Base-by-base conservation (phyloP, 805 yeast genomes). In the Jamesozyma gamospora region DNA sequence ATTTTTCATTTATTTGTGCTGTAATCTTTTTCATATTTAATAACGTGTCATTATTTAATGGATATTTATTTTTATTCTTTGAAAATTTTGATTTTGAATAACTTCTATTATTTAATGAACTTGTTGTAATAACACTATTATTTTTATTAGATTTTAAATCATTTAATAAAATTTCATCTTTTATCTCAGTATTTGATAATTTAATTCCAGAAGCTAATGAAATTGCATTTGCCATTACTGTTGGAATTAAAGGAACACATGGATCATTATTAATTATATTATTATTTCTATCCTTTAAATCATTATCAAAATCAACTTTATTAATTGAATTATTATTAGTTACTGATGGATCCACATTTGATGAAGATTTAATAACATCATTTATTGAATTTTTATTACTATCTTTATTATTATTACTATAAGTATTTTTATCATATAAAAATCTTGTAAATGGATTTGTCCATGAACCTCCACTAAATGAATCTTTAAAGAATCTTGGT, bases 391-490 rank as follows among this genome's bases (percentile, higher is more conserved):
- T 35, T 7, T 14, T 7, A 18, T 6, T 19, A 4, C 37, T 31
- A 11, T 28, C 17, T 4, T 34, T 36, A 32, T 40, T 51, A 26
- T 32, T 31, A n/a, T 29, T 37, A n/a, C 36, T 44, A 4, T 46
- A 50, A 26, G 34, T 28, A 14, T 31, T 39, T 12, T 39, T 44
- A 3, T 46, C 39, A 14, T 51, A 36, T 27, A 47, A 41, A 16
- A 44, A 41, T 18, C 44, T 40, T 47, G 75, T 72, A 47, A 79
- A 79, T 19, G 83, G 84, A 50, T 80, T 81, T 35, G 74, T 71
- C 80, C 87, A 82, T 44, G 79, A 77, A n/a, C 88, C 90, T 14
- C 87, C 90, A 48, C 77, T 77, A 55, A 77, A 82, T 40, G 72
- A 75, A 24, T 77, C 76, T 32, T 71, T 67, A 15, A 82, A 60